These are phyloP conservation scores for Microsporum ferrugineum DNA, from an alignment of 2,329 filamentous ascomycete species.

Conservation along the genomic window DNA sequence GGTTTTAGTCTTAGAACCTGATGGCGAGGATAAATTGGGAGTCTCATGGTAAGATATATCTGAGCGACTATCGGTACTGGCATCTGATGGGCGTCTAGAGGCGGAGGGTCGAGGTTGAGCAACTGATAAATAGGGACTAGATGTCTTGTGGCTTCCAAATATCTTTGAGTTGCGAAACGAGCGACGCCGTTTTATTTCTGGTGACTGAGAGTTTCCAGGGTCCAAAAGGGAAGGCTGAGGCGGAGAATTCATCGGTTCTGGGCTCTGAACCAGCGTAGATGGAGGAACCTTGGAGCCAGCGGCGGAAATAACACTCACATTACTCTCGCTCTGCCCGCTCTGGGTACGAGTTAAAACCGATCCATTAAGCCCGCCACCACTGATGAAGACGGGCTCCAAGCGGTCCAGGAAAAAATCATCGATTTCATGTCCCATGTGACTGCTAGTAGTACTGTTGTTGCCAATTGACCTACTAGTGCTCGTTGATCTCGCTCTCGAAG, in stretches of 20 bases:
- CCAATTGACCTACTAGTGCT: conserved; percentile 31
- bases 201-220: not conserved
- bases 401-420: conserved; percentile 40
- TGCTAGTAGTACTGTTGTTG: conserved; percentile 32
- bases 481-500: conserved; percentile 30
- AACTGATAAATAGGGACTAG: not conserved
- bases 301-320: conserved; percentile 23
- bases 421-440: conserved; percentile 31
- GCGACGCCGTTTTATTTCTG: conserved; percentile 16
- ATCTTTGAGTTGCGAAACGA: conserved; percentile 21
- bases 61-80: not conserved
- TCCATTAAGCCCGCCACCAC: conserved; percentile 32
- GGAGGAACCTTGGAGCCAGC: not conserved
- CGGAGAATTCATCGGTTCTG: conserved; percentile 22
- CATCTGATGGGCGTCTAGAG: conserved; percentile 1
- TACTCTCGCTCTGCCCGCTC: conserved; percentile 32
- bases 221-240: not conserved
- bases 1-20: conserved; percentile 7
- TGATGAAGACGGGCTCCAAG: conserved; percentile 40
- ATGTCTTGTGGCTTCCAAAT: conserved; percentile 16
- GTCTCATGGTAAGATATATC: conserved; percentile 1
- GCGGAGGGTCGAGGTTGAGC: not conserved
- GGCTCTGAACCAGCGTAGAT: conserved; percentile 19
- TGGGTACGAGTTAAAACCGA: conserved; percentile 27
- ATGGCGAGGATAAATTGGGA: conserved; percentile 5